phyloP scores from a whole-genome alignment of 2,329 filamentous ascomycete species.

The Amesomyces nigricolor region DNA sequence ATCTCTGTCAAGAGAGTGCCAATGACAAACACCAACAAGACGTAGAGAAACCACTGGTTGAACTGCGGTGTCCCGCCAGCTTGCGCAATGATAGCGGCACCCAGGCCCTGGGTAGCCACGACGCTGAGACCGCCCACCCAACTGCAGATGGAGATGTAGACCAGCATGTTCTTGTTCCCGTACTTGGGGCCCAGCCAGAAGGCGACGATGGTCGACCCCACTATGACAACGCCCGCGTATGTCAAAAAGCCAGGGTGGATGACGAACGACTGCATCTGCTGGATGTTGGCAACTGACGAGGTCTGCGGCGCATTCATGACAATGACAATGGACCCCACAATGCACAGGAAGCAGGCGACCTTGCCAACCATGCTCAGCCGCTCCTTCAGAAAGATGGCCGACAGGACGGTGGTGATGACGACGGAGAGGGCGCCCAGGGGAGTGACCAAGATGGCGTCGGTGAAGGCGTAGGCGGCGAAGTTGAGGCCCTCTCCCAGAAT shows the following conservation, averaged over 20 bases:
- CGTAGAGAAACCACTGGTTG: constrained; percentile 95
- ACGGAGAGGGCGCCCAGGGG: constrained; percentile 87
- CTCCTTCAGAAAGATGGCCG: constrained; percentile 93
- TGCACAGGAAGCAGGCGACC: constrained; percentile 91
- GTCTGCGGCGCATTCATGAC: constrained; percentile 87
- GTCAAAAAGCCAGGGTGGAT: constrained; percentile 79
- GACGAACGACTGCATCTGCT: constrained; percentile 87
- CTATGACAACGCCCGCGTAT: constrained; percentile 76
- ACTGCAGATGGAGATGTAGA: constrained; percentile 95
- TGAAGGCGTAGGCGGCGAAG: constrained; percentile 94
- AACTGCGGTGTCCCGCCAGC: constrained; percentile 78
- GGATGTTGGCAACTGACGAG: constrained; percentile 78
- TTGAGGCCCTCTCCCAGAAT: constrained; percentile 95
- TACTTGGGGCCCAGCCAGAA: constrained; percentile 80
- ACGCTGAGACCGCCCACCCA: constrained; percentile 91
- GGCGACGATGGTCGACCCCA: constrained; percentile 66
- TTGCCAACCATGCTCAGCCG: constrained; percentile 92
- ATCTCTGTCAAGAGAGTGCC: constrained; percentile 88
- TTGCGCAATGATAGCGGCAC: constrained; percentile 85
- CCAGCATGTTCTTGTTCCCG: constrained; percentile 95
- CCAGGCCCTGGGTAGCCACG: constrained; percentile 88
- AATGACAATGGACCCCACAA: constrained; percentile 88
- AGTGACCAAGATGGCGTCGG: constrained; percentile 91
- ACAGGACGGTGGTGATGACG: constrained; percentile 85
- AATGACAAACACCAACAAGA: constrained; percentile 85